phyloP scores from a whole-genome alignment of 805 yeast genomes.

The Jamesozyma lodderae region DNA sequence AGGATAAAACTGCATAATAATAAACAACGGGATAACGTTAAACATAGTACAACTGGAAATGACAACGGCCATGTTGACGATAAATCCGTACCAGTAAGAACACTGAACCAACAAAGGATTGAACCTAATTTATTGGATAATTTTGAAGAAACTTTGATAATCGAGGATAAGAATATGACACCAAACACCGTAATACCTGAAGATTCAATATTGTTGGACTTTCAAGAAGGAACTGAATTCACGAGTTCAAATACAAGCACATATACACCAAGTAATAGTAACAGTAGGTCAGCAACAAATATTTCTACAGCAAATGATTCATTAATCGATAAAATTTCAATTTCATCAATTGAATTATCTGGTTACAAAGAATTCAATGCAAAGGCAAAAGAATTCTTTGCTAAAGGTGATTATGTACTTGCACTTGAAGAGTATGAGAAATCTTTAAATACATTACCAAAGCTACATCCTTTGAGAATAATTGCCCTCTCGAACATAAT shows the following conservation, averaged over 20 bases:
- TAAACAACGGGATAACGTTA: not conserved
- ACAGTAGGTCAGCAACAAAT: not conserved
- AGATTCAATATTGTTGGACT: slow-evolving; percentile 11
- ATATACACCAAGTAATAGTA: too few relatives aligned
- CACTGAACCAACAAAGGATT: too few relatives aligned
- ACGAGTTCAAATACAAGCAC: too few relatives aligned
- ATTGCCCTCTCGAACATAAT: slow-evolving; percentile 71
- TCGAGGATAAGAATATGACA: not conserved
- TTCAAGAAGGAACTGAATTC: slow-evolving; percentile 5
- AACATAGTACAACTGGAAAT: too few relatives aligned
- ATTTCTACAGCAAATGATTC: not conserved
- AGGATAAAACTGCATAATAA: not conserved
- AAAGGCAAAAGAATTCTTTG: slow-evolving; percentile 55
- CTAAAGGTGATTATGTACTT: slow-evolving; percentile 69
- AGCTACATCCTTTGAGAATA: slow-evolving; percentile 53
- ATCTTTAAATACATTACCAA: slow-evolving; percentile 51
- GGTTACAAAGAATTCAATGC: slow-evolving; percentile 40
- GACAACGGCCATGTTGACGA: too few relatives aligned
- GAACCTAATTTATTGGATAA: slow-evolving; percentile 11
- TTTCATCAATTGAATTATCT: slow-evolving; percentile 25
- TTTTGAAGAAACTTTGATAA: slow-evolving; percentile 4
- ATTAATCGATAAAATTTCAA: slow-evolving; percentile 9
- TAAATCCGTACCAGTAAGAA: too few relatives aligned
- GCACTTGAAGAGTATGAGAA: slow-evolving; percentile 56
- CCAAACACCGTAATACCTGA: not conserved